Evolutionary conservation across 2,329 filamentous ascomycete genomes (phyloP).

Genomic region (Fusarium liriodendri): DNA sequence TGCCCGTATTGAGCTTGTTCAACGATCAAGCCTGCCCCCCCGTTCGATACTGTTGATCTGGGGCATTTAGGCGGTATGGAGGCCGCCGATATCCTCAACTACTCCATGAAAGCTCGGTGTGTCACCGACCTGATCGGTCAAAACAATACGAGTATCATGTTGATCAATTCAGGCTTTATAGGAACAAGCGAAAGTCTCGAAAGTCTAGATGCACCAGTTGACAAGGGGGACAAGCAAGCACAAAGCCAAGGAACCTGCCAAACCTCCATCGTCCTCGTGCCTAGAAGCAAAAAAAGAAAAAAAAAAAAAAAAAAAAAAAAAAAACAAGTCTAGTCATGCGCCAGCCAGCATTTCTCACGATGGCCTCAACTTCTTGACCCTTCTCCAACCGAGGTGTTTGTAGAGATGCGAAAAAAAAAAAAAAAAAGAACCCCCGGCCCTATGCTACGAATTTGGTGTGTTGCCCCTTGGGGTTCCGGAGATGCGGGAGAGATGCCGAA

Average conservation of each 20-base stretch:
- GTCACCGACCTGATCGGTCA: background rate
- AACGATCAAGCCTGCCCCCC: background rate
- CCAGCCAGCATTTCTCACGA: background rate
- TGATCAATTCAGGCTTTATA: background rate
- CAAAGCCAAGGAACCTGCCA: background rate
- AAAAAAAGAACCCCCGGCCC: background rate
- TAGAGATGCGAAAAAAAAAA: background rate
- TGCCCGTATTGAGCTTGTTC: background rate
- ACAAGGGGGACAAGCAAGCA: background rate
- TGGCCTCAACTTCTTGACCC: background rate
- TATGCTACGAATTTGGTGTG: background rate
- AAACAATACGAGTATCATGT: background rate
- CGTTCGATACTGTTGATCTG: background rate
- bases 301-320: too few relatives aligned
- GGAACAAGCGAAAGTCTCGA: background rate
- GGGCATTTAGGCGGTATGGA: background rate
- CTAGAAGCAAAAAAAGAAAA: too few relatives aligned
- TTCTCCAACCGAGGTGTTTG: background rate
- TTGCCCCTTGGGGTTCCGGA: constrained; percentile 17
- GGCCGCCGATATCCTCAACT: background rate
- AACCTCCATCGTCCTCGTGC: background rate
- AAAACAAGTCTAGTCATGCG: too few relatives aligned
- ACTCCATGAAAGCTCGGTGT: background rate
- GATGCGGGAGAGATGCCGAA: constrained; percentile 38
- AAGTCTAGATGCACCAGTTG: background rate